Evolutionary conservation across 2,329 filamentous ascomycete genomes (phyloP), one percentile per base, ranked within the genome.

Genomic region (Drechslera avenae): DNA sequence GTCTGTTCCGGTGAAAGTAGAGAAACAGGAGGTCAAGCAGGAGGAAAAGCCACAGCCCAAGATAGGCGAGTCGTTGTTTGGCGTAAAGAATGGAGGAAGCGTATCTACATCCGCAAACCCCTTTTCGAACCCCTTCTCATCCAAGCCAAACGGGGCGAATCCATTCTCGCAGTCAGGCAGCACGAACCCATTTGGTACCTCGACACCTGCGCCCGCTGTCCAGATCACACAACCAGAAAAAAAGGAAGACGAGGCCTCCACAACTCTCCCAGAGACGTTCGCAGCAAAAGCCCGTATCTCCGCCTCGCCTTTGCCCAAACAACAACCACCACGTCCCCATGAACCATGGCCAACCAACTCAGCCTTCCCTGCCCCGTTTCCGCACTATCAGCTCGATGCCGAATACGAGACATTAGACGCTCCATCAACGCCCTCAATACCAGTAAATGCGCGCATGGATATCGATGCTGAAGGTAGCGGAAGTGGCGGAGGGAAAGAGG

Each of bases 351-450:
- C 93, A 0, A 69, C 81, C 10, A 75, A 79, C 32, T 79, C 84
- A 1, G 75, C 81, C 0, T 87, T 89, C 60, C 89, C 90, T 0
- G 54, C 79, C 1, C 79, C 91, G 0, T 97, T 92, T 74, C 88
- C 90, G 0, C 77, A 83, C 23, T 89, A 88, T 68, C 90, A 91
- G 77, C 81, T 87, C 42, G 94, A 97, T 62, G 93, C 93, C 43
- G 93, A 96, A 67, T 96, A 90, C 75, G 94, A 99, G 74, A 89
- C 88, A 3, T 83, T 97, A 19, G 90, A 90, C 55, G 71, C 74
- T 14, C 68, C 85, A 60, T 75, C 75, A 8, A 74, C 64, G 2
- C 81, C 82, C 0, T 74, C 75, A 23, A 81, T 82, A 35, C 80
- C 76, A 3, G 68, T 75, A 30, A 78, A 77, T 33, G 73, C 76